phyloP scores from a whole-genome alignment of 176 grass and related monocot genomes.

The barley (Hordeum vulgare) region MorexV3_pseudomolecules_assembly NC_058522.1:529734109-529734608 shows the following conservation, averaged over 20 bases:
- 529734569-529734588: slow-evolving; percentile 15
- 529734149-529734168: background rate
- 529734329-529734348: background rate
- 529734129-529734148: background rate
- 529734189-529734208: background rate
- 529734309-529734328: background rate
- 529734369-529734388: background rate
- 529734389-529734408: background rate
- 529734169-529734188: too few relatives aligned
- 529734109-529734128: slow-evolving; percentile 40
- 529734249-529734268: background rate
- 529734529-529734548: background rate
- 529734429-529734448: background rate
- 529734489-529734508: background rate
- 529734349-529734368: background rate
- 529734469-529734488: background rate
- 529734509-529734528: background rate
- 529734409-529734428: background rate
- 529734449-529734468: background rate
- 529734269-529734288: background rate
- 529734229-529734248: background rate
- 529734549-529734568: background rate
- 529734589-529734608: background rate
- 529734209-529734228: background rate
- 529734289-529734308: background rate